phyloP scores from a whole-genome alignment of 495 filamentous ascomycete species.

The Neurospora africana region DNA sequence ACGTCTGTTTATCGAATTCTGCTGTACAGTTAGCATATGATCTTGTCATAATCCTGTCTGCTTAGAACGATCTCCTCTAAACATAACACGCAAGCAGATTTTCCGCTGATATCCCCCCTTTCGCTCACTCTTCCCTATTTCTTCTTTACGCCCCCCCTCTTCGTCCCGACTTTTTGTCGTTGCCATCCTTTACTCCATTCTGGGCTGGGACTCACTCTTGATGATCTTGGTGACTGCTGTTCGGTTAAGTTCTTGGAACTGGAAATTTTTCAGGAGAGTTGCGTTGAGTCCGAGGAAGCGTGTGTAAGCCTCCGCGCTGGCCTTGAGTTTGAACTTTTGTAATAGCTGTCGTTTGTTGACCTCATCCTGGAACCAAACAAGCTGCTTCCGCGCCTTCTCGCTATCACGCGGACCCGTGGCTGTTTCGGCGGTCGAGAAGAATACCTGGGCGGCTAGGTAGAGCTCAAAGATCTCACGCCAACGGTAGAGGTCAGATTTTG shows the following conservation, averaged over 20 bases:
- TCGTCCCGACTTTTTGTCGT: background rate
- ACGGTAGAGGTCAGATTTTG: conserved; percentile 53
- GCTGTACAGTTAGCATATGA: conserved; percentile 3
- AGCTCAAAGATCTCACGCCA: conserved; percentile 67
- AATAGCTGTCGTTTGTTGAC: conserved; percentile 41
- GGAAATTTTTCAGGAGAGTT: conserved; percentile 51
- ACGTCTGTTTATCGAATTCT: conserved; percentile 76
- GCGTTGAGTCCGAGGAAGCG: conserved; percentile 56
- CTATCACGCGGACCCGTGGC: conserved; percentile 48
- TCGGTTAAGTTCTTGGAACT: conserved; percentile 65
- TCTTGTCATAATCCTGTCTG: background rate
- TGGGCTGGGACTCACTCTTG: conserved; percentile 46
- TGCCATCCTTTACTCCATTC: background rate
- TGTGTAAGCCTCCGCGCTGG: conserved; percentile 45
- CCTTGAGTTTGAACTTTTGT: conserved; percentile 45
- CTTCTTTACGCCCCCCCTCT: background rate
- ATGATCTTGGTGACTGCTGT: conserved; percentile 63
- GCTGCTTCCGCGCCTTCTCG: conserved; percentile 40
- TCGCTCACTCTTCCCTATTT: background rate
- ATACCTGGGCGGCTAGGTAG: conserved; percentile 58
- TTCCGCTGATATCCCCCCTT: no score
- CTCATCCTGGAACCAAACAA: conserved; percentile 49
- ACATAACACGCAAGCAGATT: background rate
- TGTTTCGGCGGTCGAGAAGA: conserved; percentile 57
- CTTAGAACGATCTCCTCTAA: background rate